Evolutionary conservation across 139 green algal genomes (phyloP).

Genomic region (Haematococcus lacustris): DNA sequence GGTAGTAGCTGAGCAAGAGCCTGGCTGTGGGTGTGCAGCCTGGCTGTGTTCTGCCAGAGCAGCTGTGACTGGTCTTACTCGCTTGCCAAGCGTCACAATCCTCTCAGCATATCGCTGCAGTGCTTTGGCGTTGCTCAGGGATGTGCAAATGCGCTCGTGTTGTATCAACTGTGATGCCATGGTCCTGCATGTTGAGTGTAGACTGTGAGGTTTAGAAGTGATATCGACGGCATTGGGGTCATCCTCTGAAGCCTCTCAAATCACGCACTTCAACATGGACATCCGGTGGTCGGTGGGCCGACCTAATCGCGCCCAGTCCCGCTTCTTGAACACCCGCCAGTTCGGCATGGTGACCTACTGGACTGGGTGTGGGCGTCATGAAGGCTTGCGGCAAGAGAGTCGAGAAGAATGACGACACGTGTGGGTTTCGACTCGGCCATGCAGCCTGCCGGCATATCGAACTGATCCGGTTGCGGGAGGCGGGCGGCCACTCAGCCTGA

Average conservation of each 20-base stretch:
- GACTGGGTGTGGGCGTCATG: no score
- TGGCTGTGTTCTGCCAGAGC: no score
- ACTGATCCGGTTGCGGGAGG: no score
- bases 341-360: no score
- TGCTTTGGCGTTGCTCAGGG: constrained; percentile 76
- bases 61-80: constrained; percentile 53
- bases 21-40: not conserved
- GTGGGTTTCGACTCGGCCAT: no score
- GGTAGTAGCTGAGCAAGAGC: not conserved
- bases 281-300: not conserved
- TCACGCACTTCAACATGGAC: not conserved
- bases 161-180: constrained; percentile 90
- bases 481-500: no score
- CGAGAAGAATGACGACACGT: no score
- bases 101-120: constrained; percentile 74
- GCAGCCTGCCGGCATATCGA: no score
- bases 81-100: constrained; percentile 76
- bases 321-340: not conserved
- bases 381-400: no score
- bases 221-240: not conserved
- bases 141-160: constrained; percentile 92
- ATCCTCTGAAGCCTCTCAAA: not conserved
- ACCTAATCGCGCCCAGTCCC: not conserved
- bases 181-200: constrained; percentile 50
- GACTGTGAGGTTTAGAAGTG: not conserved